Percentiles rank a stretch among this genome's conserved stretches.
These are phyloP conservation scores for Scenedesmus sp. DNA, from an alignment of 163 green algal species.

Conservation along the genomic window DNA sequence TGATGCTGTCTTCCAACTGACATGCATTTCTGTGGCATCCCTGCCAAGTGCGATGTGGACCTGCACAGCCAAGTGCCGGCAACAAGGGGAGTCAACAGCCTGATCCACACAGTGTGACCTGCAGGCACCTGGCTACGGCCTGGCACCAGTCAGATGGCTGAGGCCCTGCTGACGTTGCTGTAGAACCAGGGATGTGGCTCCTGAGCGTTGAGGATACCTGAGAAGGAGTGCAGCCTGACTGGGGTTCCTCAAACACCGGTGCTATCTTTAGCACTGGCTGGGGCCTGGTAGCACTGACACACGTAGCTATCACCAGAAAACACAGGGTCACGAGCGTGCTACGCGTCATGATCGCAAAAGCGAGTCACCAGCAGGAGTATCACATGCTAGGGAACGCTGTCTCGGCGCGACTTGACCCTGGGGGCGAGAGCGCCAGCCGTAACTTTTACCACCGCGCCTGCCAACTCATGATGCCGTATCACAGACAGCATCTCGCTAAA, in stretches of 20 bases:
- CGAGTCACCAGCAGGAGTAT: neutral
- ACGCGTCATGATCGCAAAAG: neutral
- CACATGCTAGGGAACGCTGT: neutral
- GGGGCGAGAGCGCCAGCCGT: neutral
- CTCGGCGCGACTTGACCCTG: neutral
- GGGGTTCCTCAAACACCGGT: neutral
- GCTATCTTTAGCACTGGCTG: neutral
- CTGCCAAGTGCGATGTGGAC: conserved; percentile 50
- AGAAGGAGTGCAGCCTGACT: neutral
- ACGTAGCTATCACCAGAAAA: neutral
- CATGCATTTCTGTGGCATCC: conserved; percentile 47
- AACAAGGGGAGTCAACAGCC: neutral
- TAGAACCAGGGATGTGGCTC: neutral
- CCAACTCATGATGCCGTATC: neutral
- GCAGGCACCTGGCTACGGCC: neutral
- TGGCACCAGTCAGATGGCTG: neutral
- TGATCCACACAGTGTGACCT: neutral
- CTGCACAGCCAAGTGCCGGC: conserved; percentile 11
- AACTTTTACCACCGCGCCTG: neutral
- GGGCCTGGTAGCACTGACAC: neutral
- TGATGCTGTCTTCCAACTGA: conserved; percentile 45
- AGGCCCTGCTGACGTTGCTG: neutral
- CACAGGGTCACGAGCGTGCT: neutral
- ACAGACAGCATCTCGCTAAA: conserved; percentile 3
- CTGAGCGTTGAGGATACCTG: neutral